Base-by-base conservation (phyloP, 1,139 yeast species). In the Yamadazyma pseudoaaseri region DNA sequence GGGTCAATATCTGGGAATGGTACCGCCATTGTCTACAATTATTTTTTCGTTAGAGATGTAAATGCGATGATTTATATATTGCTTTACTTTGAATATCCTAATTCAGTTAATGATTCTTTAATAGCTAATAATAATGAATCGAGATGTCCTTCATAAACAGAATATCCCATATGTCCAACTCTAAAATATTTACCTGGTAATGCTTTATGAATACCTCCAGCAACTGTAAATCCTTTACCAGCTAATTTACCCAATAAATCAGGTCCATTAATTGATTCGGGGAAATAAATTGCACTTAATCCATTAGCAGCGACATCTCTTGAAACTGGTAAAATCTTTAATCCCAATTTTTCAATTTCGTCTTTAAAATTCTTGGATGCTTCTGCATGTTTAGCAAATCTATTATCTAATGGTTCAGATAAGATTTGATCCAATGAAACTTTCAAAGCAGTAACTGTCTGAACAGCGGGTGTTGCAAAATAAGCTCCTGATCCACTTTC, bases 381-480 rank as follows among this genome's bases (percentile, higher is more conserved):
- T 39, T 65, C 58, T 27, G 66, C 73, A 57, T 90, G 95, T 44
- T 71, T 72, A 27, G 70, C 71, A 52, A 86, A 72, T 54, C 96
- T 74, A 35, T 61, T 62, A 38, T 76, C 81, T 42, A 90, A 64
- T 6, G 83, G 61, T 41, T 66, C 70, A 18, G 70, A 55, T 37
- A 89, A 69, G 45, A 89, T 82, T 56, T 85, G 90, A 40, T 75
- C 76, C 46, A 89, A 73, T 3, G 96, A 81, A 5, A 77, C 86
- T 56, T 81, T 81, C 51, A 87, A 73, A 10, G 96, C 89, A 49
- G 85, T 85, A 41, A 90, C 69, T 41, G 86, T 75, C 65, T 89
- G 97, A 30, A 87, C 84, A 1, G 97, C 86, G 6, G 96, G 97
- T 5, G 97, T 90, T 13, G 97, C 96, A 58, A 89, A 90, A 66